Base-by-base conservation (phyloP, 2,329 filamentous ascomycete genomes). In the Sporothrix schenckii region DNA sequence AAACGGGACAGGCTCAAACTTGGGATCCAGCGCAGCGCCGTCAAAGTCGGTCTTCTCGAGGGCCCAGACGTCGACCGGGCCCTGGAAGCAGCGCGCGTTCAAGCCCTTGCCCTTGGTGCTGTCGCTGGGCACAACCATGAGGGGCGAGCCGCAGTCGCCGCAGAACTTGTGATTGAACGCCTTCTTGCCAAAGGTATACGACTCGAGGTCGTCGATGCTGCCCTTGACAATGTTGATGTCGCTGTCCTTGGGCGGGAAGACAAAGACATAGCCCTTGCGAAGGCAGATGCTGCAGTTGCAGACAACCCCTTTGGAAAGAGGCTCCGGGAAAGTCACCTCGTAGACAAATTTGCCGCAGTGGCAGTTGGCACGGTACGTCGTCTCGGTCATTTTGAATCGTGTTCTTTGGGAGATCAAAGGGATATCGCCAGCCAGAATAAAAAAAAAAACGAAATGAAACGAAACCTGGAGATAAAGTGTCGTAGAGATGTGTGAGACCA, bases 281-380 rank as follows among this genome's bases (percentile, higher is more conserved):
- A 73, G 75, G 77, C 90, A 90, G 73, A 90, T 86, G 79, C 88
- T 91, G 80, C 91, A 92, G 78, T 89, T 89, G 79, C 90, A 91
- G 75, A 86, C 82, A 4, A 79, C 76, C 6, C 83, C 83, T 4
- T 82, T 78, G 75, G 86, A 87, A 72, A 91, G 83, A 1, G 71
- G 70, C 76, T 90, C 86, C 27, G 88, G 86, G 14, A 88, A 60
- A 2, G 80, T 77, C 69, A 81, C 75, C 75, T 85, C 84, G 76
- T 83, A 88, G 72, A 86, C 79, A 73, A 85, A 86, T 52, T 81
- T 80, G 6, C 80, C 82, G 76, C 86, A 88, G 76, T 88, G 86
- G 80, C 86, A 88, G 77, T 85, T 87, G 76, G 85, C 86, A 27
- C 85, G 80, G 77, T 88, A 85, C 16, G 81, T 73, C 0, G 65